A percentile compares a stretch with the other conserved stretches of the same genome.
Evolutionary conservation across 2,329 filamentous ascomycete species (phyloP).

Genomic region (Colletotrichum lini): DNA sequence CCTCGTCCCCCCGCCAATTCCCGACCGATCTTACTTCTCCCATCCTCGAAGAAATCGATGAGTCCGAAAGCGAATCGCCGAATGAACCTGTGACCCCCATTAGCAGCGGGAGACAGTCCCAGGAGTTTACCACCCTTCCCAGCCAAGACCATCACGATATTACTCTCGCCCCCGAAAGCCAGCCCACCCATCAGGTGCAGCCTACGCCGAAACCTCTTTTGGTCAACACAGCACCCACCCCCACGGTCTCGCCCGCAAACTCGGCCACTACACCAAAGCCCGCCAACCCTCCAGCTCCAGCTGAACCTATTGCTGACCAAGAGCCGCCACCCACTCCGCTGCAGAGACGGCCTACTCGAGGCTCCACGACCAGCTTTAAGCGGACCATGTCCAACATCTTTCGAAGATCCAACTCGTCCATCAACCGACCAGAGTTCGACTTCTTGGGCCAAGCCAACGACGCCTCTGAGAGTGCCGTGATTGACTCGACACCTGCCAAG

Average conservation of each 20-base stretch:
- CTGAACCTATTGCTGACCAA: conserved; percentile 43
- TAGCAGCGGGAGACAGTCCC: conserved; percentile 68
- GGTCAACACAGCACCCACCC: conserved; percentile 35
- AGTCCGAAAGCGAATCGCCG: conserved; percentile 71
- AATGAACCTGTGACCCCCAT: conserved; percentile 75
- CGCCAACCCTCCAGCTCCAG: conserved; percentile 26
- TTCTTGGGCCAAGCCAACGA: conserved; percentile 43
- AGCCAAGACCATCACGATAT: conserved; percentile 56
- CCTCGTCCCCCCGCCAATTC: conserved; percentile 63
- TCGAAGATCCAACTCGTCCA: conserved; percentile 58
- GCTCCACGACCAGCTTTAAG: conserved; percentile 61
- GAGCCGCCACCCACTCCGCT: conserved; percentile 51
- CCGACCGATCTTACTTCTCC: conserved; percentile 65
- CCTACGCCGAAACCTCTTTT: conserved; percentile 36
- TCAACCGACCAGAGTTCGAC: conserved; percentile 46
- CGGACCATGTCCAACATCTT: conserved; percentile 67
- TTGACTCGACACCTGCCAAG: conserved; percentile 35
- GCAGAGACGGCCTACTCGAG: conserved; percentile 58
- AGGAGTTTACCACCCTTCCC: conserved; percentile 65
- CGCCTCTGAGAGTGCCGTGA: conserved; percentile 45
- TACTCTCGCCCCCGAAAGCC: conserved; percentile 46
- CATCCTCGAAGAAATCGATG: conserved; percentile 71
- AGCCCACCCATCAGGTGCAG: conserved; percentile 37
- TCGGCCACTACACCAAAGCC: conserved; percentile 27
- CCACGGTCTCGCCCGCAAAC: conserved; percentile 19